phyloP scores from a whole-genome alignment of 2,329 filamentous ascomycete genomes.

The Falciphora oryzae region DNA sequence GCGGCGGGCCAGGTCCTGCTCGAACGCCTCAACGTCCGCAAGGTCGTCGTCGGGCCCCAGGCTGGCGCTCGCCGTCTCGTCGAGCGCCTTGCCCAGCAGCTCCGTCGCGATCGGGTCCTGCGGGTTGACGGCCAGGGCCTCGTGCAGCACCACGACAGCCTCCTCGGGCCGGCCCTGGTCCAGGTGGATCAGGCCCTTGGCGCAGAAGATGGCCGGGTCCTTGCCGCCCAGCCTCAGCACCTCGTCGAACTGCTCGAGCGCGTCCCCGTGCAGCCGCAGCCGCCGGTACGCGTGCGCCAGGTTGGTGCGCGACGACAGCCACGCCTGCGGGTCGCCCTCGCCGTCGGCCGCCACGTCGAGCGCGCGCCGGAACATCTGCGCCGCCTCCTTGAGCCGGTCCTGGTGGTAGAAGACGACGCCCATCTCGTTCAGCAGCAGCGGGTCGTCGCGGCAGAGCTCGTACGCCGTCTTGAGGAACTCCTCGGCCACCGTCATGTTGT shows the following conservation, averaged over 20 bases:
- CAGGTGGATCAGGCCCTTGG: conserved; percentile 78
- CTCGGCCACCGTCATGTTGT: conserved; percentile 88
- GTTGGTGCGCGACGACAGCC: conserved; percentile 80
- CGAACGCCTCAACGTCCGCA: conserved; percentile 38
- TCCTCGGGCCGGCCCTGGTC: conserved; percentile 70
- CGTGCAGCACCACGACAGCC: conserved; percentile 76
- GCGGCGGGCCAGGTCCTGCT: conserved; percentile 44
- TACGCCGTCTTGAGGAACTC: conserved; percentile 93
- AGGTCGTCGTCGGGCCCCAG: conserved; percentile 33
- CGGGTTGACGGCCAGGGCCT: conserved; percentile 71
- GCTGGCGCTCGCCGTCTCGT: conserved; percentile 48
- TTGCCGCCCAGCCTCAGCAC: conserved; percentile 79
- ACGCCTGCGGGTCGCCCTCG: conserved; percentile 74
- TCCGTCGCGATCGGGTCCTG: conserved; percentile 80
- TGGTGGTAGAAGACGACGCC: conserved; percentile 96
- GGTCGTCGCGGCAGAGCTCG: conserved; percentile 75
- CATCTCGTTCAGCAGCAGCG: conserved; percentile 88
- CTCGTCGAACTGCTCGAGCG: conserved; percentile 77
- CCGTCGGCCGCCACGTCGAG: conserved; percentile 74
- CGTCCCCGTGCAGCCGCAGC: conserved; percentile 60
- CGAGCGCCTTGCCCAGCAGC: conserved; percentile 65
- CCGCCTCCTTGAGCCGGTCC: conserved; percentile 67
- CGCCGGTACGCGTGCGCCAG: conserved; percentile 83
- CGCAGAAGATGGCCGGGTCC: conserved; percentile 70
- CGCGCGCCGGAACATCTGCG: conserved; percentile 71